Evolutionary conservation across 768 basidiomycete genomes (phyloP).

Genomic region (Amanita rubescens): DNA sequence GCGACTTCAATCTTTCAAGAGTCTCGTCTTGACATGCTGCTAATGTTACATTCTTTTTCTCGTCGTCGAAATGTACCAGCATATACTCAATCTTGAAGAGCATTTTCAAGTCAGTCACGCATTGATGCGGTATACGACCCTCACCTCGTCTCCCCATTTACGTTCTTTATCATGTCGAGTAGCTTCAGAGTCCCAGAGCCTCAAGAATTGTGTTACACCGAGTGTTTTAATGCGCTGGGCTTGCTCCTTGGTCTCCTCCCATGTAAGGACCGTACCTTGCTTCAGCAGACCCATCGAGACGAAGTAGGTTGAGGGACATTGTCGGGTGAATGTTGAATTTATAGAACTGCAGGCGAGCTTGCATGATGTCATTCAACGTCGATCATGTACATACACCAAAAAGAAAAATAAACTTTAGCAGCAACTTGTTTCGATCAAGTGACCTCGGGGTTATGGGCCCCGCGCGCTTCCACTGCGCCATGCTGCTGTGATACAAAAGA

Average conservation of each 20-base stretch:
- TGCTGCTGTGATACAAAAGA: slow-evolving; percentile 31
- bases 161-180: background rate
- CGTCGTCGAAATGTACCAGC: slow-evolving; percentile 1
- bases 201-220: slow-evolving; percentile 5
- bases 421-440: slow-evolving; percentile 60
- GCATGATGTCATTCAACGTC: no score
- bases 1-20: background rate
- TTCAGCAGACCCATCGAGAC: slow-evolving; percentile 5
- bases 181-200: slow-evolving; percentile 3
- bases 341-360: no score
- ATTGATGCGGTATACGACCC: background rate
- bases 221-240: background rate
- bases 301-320: no score
- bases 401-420: slow-evolving; percentile 28
- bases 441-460: slow-evolving; percentile 60
- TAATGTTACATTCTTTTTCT: background rate
- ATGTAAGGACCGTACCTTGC: background rate
- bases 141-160: slow-evolving; percentile 9
- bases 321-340: background rate
- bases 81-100: slow-evolving; percentile 6
- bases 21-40: slow-evolving; percentile 5
- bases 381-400: background rate
- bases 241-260: slow-evolving; percentile 6
- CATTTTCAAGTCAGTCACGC: background rate
- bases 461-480: slow-evolving; percentile 54